A percentile compares a stretch with the other conserved stretches of the same genome.
Evolutionary conservation across 257 asterid species (phyloP).

Genomic region (Gardenia jasminoides): DNA sequence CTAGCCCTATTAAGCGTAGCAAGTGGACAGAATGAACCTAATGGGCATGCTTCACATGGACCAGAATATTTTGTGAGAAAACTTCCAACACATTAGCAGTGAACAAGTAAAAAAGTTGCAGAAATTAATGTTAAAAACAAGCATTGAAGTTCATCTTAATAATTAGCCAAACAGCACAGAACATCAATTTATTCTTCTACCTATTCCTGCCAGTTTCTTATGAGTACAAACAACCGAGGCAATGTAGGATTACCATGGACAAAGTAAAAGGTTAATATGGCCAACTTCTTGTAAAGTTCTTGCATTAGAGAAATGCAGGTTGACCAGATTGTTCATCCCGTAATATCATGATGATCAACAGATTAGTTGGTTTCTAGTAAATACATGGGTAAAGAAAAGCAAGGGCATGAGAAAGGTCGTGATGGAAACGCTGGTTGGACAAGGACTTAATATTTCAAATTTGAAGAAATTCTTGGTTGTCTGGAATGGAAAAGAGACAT

Average conservation of each 20-base stretch:
- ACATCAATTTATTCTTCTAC: too few relatives aligned
- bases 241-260: not conserved
- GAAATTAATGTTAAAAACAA: not conserved
- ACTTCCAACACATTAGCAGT: conserved; percentile 5
- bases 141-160: not conserved
- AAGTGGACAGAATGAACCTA: conserved; percentile 87
- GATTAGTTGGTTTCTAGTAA: not conserved
- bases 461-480: not conserved
- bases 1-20: conserved; percentile 49
- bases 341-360: not conserved
- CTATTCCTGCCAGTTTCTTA: too few relatives aligned
- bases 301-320: not conserved
- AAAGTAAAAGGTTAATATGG: not conserved
- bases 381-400: not conserved
- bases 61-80: conserved; percentile 15
- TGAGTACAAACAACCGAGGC: not conserved
- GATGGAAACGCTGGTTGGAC: not conserved
- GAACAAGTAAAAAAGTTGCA: not conserved
- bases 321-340: not conserved
- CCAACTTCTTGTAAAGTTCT: not conserved
- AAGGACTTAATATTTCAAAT: not conserved
- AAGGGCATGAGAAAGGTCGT: not conserved
- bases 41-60: conserved; percentile 69
- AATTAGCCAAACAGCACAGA: not conserved
- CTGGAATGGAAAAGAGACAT: not conserved